Evolutionary conservation across 257 asterid genomes (phyloP), one percentile per base, ranked within the genome.

Genomic region (Capsicum rhomboideum): DNA sequence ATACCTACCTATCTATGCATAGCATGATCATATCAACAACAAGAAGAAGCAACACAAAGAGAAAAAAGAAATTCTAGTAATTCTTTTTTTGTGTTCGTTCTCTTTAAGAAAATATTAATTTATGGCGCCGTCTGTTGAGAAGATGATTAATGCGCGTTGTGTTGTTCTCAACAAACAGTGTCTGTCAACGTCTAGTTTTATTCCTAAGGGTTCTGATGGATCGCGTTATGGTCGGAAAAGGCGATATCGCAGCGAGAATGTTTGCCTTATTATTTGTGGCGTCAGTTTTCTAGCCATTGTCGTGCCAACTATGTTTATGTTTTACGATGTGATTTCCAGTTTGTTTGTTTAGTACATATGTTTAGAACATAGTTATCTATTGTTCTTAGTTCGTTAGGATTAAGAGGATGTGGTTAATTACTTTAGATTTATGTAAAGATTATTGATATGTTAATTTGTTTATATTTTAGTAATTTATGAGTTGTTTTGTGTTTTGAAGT

Each of bases 91-190:
- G 40, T 34, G 40, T 2, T 34, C 40, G 4, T 34, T 34, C 40
- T 34, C 40, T 3, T 34, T 34, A 34, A 34, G 40, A 34, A 34
- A 34, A 34, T 34, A 34, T 34, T 34, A 34, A 34, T 34, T 34
- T 2, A 34, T 34, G 40, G 40, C 6, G 2, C 40, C 40, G 40
- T 34, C 40, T 34, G 40, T 80, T 87, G 91, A 93, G 84, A 82
- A 88, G 85, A 93, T 64, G 3, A 2, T 64, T 0, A 14, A 34
- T 64, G 72, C 21, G 29, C 44, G n/a, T 64, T 64, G 44, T 29
- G 10, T 12, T 14, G 5, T 10, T 28, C 72, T 64, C n/a, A 63
- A 63, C 42, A 63, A 63, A 14, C 71, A 26, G 14, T 26, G 71
- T 63, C 20, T 26, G 14, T 64, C 72, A 4, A 29, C 29, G 44